Base-by-base conservation (phyloP, 208 protist species). In the Blechomonas ayalai region DNA sequence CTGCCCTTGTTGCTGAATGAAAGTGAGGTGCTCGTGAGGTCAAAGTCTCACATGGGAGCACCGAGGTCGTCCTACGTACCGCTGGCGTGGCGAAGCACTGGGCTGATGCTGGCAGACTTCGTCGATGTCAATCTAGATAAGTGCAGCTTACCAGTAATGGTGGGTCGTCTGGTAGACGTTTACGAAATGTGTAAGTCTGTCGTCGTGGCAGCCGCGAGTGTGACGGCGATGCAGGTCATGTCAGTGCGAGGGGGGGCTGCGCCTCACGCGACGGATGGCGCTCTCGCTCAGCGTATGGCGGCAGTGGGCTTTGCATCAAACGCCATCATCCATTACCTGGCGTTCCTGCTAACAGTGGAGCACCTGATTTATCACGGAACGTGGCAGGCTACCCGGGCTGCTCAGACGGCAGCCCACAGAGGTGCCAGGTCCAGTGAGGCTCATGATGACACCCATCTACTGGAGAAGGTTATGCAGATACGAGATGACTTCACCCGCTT, bases 281-380 rank as follows among this genome's bases (percentile, higher is more conserved):
- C 44, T 56, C 37, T 35, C 50, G 2, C 15, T 7, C 33, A 51
- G 19, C 34, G 49, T 12, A 29, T 62, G 22, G n/a, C 42, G 9
- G 23, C 52, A 10, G 34, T 62, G 5, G 31, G 43, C n/a, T 90
- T 84, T 50, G 67, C 64, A 6, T 46, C 57, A 8, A 90, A 81
- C 31, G 63, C 50, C 15, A 29, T 64, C 2, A 18, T 82, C n/a
- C 85, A 93, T 31, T 58, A 81, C 18, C 32, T 86, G 7, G 85
- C 52, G 8, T 66, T 68, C 19, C 18, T 90, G 10, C 59, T 93
- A 9, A 80, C 85, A 34, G 51, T 78, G 16, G 80, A 93, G 50
- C 66, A 86, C 48, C 36, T 78, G 4, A 22, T 88, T 2, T 88
- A 67, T 39, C 74, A 85, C 13, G 59, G 43, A 1, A 59, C 54